These are phyloP conservation scores for Pythium plurisporium DNA, from an alignment of 352 stramenopile species.

Conservation along the genomic window DNA sequence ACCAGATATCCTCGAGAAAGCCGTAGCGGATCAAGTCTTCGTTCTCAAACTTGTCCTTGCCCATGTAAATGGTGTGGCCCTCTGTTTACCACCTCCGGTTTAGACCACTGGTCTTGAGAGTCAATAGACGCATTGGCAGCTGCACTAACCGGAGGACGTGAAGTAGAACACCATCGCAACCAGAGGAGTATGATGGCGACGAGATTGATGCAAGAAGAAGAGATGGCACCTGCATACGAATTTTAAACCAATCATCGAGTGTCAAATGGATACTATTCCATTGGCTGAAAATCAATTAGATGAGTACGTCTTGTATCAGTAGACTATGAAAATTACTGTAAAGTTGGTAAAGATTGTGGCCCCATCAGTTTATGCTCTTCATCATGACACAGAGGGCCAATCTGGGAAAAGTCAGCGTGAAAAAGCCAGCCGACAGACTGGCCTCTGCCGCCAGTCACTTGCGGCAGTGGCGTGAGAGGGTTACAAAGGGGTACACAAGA, in stretches of 20 bases:
- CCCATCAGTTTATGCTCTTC: too few relatives aligned
- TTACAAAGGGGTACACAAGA: too few relatives aligned
- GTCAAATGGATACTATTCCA: too few relatives aligned
- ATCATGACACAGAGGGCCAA: too few relatives aligned
- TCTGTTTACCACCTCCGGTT: constrained; percentile 29
- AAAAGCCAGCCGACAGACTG: too few relatives aligned
- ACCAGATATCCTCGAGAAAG: constrained; percentile 94
- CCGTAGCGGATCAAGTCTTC: constrained; percentile 98
- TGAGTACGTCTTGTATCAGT: too few relatives aligned
- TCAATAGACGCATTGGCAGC: neutral
- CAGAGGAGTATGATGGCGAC: neutral
- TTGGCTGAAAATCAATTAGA: too few relatives aligned
- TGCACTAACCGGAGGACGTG: constrained; percentile 64
- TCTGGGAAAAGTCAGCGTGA: too few relatives aligned
- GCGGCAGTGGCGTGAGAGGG: too few relatives aligned
- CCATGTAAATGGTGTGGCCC: constrained; percentile 95
- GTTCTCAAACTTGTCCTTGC: constrained; percentile 99
- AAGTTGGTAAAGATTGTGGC: too few relatives aligned
- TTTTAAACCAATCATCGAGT: constrained; percentile 7
- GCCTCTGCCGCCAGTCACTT: too few relatives aligned
- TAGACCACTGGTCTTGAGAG: neutral
- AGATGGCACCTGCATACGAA: neutral
- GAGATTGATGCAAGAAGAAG: neutral
- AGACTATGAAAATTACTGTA: too few relatives aligned
- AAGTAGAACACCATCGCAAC: constrained; percentile 75